Evolutionary conservation across 345 rosid species (phyloP).

Genomic region (Limnanthes douglasii): DNA sequence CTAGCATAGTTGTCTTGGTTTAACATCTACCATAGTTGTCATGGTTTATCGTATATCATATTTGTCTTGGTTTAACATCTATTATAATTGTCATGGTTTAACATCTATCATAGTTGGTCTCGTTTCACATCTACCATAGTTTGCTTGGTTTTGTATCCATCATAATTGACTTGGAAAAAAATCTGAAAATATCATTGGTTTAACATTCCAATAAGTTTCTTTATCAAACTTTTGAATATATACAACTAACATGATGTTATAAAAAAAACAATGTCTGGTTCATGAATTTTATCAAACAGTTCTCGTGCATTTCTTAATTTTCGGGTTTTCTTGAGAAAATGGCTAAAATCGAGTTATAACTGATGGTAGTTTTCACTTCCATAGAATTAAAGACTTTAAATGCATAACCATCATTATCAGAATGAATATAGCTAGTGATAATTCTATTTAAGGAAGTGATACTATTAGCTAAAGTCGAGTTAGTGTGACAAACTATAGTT

Average conservation of each 20-base stretch:
- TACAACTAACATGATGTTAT: conserved; percentile 54
- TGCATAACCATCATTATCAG: conserved; percentile 52
- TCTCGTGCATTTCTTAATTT: conserved; percentile 28
- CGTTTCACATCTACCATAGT: too few species aligned
- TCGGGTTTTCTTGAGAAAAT: conserved; percentile 23
- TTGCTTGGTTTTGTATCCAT: too few species aligned
- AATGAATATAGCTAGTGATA: conserved; percentile 30
- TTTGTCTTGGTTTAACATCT: too few species aligned
- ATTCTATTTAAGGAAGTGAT: conserved; percentile 34
- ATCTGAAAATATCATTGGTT: too few species aligned
- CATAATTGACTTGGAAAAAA: too few species aligned
- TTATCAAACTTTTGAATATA: conserved; percentile 22
- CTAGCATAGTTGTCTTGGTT: too few species aligned
- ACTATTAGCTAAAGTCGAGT: conserved; percentile 11
- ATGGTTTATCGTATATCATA: too few species aligned
- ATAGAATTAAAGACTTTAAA: conserved; percentile 34
- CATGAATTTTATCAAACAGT: conserved; percentile 52
- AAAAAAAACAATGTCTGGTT: conserved; percentile 44
- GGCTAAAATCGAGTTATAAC: conserved; percentile 63
- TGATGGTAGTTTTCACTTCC: conserved; percentile 35
- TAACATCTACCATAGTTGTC: too few species aligned
- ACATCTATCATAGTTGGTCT: too few species aligned
- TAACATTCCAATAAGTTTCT: conserved; percentile 21
- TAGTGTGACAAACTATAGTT: conserved; percentile 8
- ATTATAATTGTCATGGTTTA: too few species aligned